A percentile compares a stretch with the other conserved stretches of the same genome.
Conservation (phyloP, 805 yeast species). For the Myxozyma monticola region DNA sequence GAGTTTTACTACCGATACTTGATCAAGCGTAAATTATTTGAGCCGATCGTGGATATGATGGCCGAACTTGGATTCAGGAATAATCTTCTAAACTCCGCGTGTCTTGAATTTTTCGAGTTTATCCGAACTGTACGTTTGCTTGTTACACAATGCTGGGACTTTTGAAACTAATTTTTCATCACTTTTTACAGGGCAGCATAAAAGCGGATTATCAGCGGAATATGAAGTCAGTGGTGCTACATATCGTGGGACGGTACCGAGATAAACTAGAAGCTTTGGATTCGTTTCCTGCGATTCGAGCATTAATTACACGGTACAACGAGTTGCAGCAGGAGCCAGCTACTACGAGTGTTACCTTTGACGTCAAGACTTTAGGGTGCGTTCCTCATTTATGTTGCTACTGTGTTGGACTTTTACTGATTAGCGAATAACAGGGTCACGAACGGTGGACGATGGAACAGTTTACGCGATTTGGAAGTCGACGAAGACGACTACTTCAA, state of each 20-base stretch:
- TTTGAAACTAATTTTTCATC: too few relatives aligned
- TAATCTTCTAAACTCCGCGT: conserved; percentile 71
- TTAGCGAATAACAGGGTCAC: not conserved
- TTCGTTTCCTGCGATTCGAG: conserved; percentile 33
- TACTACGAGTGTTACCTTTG: too few relatives aligned
- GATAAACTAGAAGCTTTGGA: conserved; percentile 38
- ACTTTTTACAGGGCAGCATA: conserved; percentile 4
- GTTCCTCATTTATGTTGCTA: too few relatives aligned
- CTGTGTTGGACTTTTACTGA: too few relatives aligned
- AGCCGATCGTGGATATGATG: conserved; percentile 51
- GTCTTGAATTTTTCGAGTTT: conserved; percentile 65
- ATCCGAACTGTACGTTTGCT: conserved; percentile 37
- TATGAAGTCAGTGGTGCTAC: conserved; percentile 36
- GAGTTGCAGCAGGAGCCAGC: too few relatives aligned
- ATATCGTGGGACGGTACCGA: conserved; percentile 38
- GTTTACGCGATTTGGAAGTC: conserved; percentile 9
- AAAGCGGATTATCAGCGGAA: conserved; percentile 31
- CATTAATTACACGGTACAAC: conserved; percentile 19
- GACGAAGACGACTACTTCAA: conserved; percentile 31
- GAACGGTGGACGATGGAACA: conserved; percentile 11
- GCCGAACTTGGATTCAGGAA: conserved; percentile 51
- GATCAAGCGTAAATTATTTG: conserved; percentile 54
- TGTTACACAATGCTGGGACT: too few relatives aligned
- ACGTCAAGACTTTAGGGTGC: too few relatives aligned
- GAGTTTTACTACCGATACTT: conserved; percentile 58